Percentiles rank a stretch among this genome's conserved stretches.
phyloP scores from a whole-genome alignment of 495 filamentous ascomycete species.

The Aspergillus biplanus region DNA sequence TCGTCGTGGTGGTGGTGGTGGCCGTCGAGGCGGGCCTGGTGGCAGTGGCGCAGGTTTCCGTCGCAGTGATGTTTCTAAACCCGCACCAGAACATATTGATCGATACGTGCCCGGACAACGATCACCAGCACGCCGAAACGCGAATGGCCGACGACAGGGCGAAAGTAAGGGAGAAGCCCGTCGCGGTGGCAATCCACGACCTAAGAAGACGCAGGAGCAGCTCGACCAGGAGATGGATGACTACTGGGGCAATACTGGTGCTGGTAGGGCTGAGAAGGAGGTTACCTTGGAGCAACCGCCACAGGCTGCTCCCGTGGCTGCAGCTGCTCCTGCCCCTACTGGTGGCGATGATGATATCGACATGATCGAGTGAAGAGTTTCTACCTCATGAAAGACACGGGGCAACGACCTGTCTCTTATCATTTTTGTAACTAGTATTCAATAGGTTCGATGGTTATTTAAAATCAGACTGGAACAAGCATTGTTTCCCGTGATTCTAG shows the following conservation, averaged over 20 bases:
- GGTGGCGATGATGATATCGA: conserved; percentile 60
- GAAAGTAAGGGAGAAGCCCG: conserved; percentile 44
- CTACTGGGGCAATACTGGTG: conserved; percentile 68
- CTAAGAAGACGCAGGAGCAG: conserved; percentile 89
- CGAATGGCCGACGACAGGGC: conserved; percentile 56
- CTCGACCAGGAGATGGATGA: conserved; percentile 96
- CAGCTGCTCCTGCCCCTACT: conserved; percentile 29
- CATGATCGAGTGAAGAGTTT: conserved; percentile 50
- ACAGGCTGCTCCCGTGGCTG: conserved; percentile 27
- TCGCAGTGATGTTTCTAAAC: conserved; percentile 69
- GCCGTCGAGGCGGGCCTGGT: conserved; percentile 29
- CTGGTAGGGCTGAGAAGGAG: conserved; percentile 32
- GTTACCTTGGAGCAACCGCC: conserved; percentile 22
- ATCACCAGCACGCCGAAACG: conserved; percentile 38
- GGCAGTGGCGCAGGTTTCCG: conserved; percentile 28
- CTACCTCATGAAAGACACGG: background rate
- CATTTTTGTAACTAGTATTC: conserved; percentile 19
- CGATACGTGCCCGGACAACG: conserved; percentile 75
- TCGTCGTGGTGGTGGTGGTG: conserved; percentile 44
- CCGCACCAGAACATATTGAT: conserved; percentile 74
- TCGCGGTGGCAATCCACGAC: conserved; percentile 56
- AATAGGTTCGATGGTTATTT: background rate
- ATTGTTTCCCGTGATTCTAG: background rate
- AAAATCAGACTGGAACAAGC: conserved; percentile 8
- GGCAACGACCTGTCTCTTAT: background rate